Base-by-base conservation (phyloP, 2,329 filamentous ascomycete genomes). In the Fusarium sp. region DNA sequence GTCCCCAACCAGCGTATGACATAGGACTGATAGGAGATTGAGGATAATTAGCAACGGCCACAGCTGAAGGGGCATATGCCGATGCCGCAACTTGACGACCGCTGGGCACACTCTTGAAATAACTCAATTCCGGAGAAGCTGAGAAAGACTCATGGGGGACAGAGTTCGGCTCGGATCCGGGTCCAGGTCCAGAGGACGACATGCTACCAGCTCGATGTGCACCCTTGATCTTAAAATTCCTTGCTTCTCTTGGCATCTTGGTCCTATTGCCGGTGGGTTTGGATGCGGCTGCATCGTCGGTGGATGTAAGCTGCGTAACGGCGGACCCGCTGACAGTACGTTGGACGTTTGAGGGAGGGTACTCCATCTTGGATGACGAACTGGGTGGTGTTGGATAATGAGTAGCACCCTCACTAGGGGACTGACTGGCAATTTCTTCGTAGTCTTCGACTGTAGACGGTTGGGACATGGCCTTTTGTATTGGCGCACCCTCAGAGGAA, bases 291-390 rank as follows among this genome's bases (percentile, higher is more conserved):
- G 59, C 21, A 29, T 68, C 53, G 23, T 62, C 59, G 41, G 38
- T 65, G 20, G 61, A 31, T 33, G 68, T 58, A 50, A 57, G 59
- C 26, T 71, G 68, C 63, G 68, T 70, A 71, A 70, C 68, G 48
- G 52, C 38, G 26, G 65, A 66, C 66, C 66, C 65, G 66, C 37
- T 62, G 42, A 31, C 39, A 49, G 48, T 52, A 31, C 62, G 61
- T 49, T 54, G 55, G 24, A 48, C 44, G 39, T 28, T 59, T 12
- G 58, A 64, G 42, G 50, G 38, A 39, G 58, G 48, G 42, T 59
- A 42, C 43, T 64, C 57, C 31, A 35, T 35, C 50, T 67, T 69
- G n/a, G 63, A 68, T 44, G 55, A 49, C 33, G 63, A 61, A 42
- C 59, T 68, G 8, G 68, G 65, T 15, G 68, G 57, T 15, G 64